Base-by-base conservation (phyloP, 1,284 basidiomycete genomes). In the Malassezia arunalokei region DNA sequence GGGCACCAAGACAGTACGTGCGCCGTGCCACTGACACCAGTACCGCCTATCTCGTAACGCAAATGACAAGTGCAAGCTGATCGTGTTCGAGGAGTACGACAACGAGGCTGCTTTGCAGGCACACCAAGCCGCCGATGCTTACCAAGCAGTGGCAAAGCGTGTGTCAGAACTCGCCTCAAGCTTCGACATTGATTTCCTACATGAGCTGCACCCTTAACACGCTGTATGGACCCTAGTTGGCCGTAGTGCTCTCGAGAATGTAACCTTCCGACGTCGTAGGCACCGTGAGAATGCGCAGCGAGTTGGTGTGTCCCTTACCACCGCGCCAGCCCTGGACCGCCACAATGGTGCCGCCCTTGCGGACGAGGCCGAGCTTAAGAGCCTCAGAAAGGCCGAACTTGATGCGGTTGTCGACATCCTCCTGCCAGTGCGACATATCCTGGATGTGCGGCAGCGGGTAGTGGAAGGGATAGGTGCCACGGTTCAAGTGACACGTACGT, bases 311-410 rank as follows among this genome's bases (percentile, higher is more conserved):
- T 40, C 91, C 91, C 53, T 92, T 81, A 61, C 94, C 92, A 49
- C 89, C 89, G 78, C 92, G 91, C 92, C 92, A 99, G 45, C 94
- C 94, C 76, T 98, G 94, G 8, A 98, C 84, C 45, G 92, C 92
- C 66, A 98, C 81, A 69, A 98, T 81, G 17, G 89, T 89, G 53
- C 84, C 84, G 52, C 90, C 89, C 51, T 87, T 83, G 74, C 84
- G 82, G 78, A 98, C 83, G 74, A 99, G 82, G 62, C 86, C 85
- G 72, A 99, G 77, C 35, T 78, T 79, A 45, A 98, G 79, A n/a
- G 88, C 94, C 73, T 80, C 84, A 73, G 83, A 81, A 73, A 98
- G 80, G 61, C 91, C 94, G 71, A 84, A 96, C 51, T 75, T 67
- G 68, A 76, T 74, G 55, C 73, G 67, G 74, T 73, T 75, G 69